A percentile compares a stretch with the other conserved stretches of the same genome.
Evolutionary conservation across 805 yeast genomes (phyloP).

Genomic region (Sugiyamaella chiloensis): DNA sequence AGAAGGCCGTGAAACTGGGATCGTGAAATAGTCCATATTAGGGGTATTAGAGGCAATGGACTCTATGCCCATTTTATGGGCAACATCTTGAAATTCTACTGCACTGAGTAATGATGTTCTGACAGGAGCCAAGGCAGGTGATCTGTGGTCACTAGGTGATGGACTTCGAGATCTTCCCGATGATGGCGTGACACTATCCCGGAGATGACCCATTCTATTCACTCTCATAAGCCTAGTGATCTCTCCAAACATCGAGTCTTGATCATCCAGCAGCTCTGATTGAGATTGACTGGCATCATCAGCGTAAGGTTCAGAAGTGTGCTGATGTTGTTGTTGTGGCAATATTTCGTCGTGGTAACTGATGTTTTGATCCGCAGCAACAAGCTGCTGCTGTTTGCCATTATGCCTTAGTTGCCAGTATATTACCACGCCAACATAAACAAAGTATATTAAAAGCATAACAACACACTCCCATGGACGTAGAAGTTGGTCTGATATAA

Average conservation of each 20-base stretch:
- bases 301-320: neutral
- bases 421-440: slow-evolving; percentile 53
- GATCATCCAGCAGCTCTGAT: neutral
- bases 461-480: slow-evolving; percentile 52
- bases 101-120: slow-evolving; percentile 42
- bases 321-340: neutral
- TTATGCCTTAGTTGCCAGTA: slow-evolving; percentile 39
- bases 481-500: slow-evolving; percentile 55
- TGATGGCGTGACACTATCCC: neutral
- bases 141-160: neutral
- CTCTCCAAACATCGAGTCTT: slow-evolving; percentile 4
- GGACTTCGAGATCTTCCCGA: neutral
- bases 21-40: neutral
- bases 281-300: neutral
- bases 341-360: too few relatives aligned
- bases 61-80: slow-evolving; percentile 12
- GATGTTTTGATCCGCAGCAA: neutral
- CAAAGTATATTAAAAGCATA: slow-evolving; percentile 54
- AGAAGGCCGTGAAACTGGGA: neutral
- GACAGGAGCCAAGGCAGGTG: slow-evolving; percentile 11
- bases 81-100: slow-evolving; percentile 34
- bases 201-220: slow-evolving; percentile 5
- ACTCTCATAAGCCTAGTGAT: slow-evolving; percentile 18
- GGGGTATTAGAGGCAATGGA: neutral
- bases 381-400: slow-evolving; percentile 1